phyloP scores from a whole-genome alignment of 306 rosid species.

The Lathyrus tuberosus region DNA sequence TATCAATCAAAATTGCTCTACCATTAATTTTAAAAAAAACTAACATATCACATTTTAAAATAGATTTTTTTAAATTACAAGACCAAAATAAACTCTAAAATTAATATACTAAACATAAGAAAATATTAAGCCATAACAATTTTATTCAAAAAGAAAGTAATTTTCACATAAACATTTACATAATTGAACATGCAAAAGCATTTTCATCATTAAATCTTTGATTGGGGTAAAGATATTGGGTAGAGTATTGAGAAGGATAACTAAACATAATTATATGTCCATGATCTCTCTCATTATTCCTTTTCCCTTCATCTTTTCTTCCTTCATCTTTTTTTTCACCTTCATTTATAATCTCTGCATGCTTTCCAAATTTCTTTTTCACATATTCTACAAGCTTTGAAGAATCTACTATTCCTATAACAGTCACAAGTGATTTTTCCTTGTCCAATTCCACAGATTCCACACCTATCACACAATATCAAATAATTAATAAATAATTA shows the following conservation, averaged over 20 bases:
- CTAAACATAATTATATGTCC: slow-evolving; percentile 27
- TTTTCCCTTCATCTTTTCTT: neutral
- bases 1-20: no score
- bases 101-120: no score
- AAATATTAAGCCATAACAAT: no score
- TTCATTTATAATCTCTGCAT: slow-evolving; percentile 56
- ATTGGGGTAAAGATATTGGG: slow-evolving; percentile 46
- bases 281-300: slow-evolving; percentile 9
- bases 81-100: no score
- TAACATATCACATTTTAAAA: no score
- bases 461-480: slow-evolving; percentile 49
- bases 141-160: neutral
- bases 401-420: slow-evolving; percentile 62
- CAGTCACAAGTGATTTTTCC: slow-evolving; percentile 58
- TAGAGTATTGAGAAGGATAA: slow-evolving; percentile 66
- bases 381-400: slow-evolving; percentile 45
- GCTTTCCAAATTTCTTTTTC: slow-evolving; percentile 58
- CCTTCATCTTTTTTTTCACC: neutral
- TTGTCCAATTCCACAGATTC: slow-evolving; percentile 52
- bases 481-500: neutral
- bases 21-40: no score
- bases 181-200: slow-evolving; percentile 64
- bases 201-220: slow-evolving; percentile 80
- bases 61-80: no score
- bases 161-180: slow-evolving; percentile 41